Evolutionary conservation across 1,284 basidiomycete species (phyloP).

Genomic region (Waitea zeae): DNA sequence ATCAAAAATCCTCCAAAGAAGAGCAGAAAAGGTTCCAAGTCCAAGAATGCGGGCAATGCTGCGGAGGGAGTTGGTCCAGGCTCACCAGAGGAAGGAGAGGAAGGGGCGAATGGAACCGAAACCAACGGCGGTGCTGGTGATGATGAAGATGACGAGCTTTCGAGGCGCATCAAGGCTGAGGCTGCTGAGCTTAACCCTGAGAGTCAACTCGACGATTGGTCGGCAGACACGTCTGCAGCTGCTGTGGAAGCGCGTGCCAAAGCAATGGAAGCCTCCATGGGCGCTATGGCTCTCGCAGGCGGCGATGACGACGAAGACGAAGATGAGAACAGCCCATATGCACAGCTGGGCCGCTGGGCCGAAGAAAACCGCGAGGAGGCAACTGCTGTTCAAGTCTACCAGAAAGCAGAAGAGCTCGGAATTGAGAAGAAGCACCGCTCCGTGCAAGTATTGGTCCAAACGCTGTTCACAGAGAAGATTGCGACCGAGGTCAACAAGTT

Average conservation of each 20-base stretch:
- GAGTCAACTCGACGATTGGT: slow-evolving; percentile 66
- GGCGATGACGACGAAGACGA: slow-evolving; percentile 86
- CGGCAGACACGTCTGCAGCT: slow-evolving; percentile 80
- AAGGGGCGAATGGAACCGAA: slow-evolving; percentile 33
- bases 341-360: slow-evolving; percentile 75
- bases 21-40: slow-evolving; percentile 67
- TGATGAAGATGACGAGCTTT: slow-evolving; percentile 69
- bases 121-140: slow-evolving; percentile 22
- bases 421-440: slow-evolving; percentile 96
- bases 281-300: slow-evolving; percentile 30
- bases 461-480: slow-evolving; percentile 74
- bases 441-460: slow-evolving; percentile 71
- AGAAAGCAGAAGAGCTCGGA: slow-evolving; percentile 83
- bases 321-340: slow-evolving; percentile 75
- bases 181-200: slow-evolving; percentile 63
- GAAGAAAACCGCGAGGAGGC: slow-evolving; percentile 55
- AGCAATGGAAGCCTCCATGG: slow-evolving; percentile 54
- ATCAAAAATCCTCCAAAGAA: slow-evolving; percentile 93
- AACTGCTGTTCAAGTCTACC: slow-evolving; percentile 54
- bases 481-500: slow-evolving; percentile 61
- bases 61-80: slow-evolving; percentile 13
- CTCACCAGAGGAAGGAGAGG: slow-evolving; percentile 19
- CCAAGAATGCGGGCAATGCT: slow-evolving; percentile 54
- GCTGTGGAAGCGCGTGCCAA: slow-evolving; percentile 80
- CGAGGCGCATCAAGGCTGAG: slow-evolving; percentile 71